phyloP scores from a whole-genome alignment of 1,284 basidiomycete species.

The Ceratobasidium sp. region DNA sequence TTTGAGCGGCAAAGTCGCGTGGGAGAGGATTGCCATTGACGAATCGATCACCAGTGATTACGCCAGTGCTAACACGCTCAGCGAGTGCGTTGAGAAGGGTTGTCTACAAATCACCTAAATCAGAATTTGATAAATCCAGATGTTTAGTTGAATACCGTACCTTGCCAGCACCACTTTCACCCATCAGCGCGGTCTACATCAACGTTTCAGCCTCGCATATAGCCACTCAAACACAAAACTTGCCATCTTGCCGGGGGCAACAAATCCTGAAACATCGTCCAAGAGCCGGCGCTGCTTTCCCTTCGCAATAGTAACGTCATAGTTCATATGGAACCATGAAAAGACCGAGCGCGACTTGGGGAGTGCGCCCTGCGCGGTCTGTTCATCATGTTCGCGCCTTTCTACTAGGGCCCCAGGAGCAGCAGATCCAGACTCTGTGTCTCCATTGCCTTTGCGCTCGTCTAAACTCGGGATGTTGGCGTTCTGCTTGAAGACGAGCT shows the following conservation, averaged over 20 bases:
- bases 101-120: no score
- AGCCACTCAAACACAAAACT: slow-evolving; percentile 53
- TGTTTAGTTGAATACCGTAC: neutral
- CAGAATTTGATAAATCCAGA: no score
- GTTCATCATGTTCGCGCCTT: neutral
- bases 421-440: slow-evolving; percentile 10
- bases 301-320: slow-evolving; percentile 68
- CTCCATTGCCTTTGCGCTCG: neutral
- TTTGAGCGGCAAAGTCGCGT: slow-evolving; percentile 77
- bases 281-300: slow-evolving; percentile 71
- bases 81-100: slow-evolving; percentile 87
- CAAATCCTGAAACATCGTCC: slow-evolving; percentile 84
- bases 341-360: slow-evolving; percentile 56
- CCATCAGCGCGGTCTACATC: slow-evolving; percentile 63
- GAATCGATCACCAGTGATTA: slow-evolving; percentile 81
- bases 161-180: slow-evolving; percentile 76
- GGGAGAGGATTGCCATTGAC: slow-evolving; percentile 81
- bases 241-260: slow-evolving; percentile 84
- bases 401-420: neutral
- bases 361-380: slow-evolving; percentile 13
- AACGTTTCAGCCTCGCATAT: slow-evolving; percentile 11
- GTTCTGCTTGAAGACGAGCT: slow-evolving; percentile 32
- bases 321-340: slow-evolving; percentile 71
- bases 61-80: slow-evolving; percentile 78
- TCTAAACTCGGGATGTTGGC: slow-evolving; percentile 25